phyloP scores from a whole-genome alignment of 768 basidiomycete species.

The Trametes punicea region DNA sequence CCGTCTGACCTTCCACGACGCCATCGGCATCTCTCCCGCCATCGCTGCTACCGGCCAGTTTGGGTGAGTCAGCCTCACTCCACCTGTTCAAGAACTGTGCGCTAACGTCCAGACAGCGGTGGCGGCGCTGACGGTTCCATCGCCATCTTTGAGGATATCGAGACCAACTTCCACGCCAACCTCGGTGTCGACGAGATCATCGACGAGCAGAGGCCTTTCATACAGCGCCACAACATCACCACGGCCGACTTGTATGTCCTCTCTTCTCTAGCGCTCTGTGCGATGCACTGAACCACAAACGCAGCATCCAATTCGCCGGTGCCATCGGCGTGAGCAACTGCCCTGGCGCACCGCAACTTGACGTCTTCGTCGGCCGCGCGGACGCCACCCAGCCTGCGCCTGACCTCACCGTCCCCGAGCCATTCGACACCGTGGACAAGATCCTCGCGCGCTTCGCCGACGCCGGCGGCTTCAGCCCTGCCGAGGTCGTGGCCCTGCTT shows the following conservation, averaged over 20 bases:
- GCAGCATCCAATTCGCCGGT: conserved; percentile 30
- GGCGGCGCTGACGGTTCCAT: conserved; percentile 29
- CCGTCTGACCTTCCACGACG: conserved; percentile 27
- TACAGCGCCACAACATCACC: conserved; percentile 22
- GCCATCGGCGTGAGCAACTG: conserved; percentile 30
- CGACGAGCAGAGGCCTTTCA: conserved; percentile 22
- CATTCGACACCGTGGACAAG: conserved; percentile 26
- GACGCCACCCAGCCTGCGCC: conserved; percentile 12
- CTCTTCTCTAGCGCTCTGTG: too few species aligned
- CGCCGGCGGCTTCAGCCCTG: conserved; percentile 22
- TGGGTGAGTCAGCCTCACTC: not conserved
- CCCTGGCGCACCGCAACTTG: conserved; percentile 29
- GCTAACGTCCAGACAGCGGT: conserved; percentile 11
- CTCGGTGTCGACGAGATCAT: conserved; percentile 26
- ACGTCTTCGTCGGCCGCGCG: conserved; percentile 23
- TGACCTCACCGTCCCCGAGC: conserved; percentile 18
- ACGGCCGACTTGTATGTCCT: conserved; percentile 23
- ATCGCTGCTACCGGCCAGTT: conserved; percentile 10
- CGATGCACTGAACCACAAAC: not conserved
- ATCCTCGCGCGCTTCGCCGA: conserved; percentile 28
- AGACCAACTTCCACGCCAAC: conserved; percentile 28
- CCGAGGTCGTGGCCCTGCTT: conserved; percentile 26
- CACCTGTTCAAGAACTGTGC: not conserved
- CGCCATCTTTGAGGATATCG: conserved; percentile 22
- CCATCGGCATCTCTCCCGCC: conserved; percentile 19